Conservation (phyloP, 2,329 filamentous ascomycete genomes). For the Fusarium proliferatum region DNA sequence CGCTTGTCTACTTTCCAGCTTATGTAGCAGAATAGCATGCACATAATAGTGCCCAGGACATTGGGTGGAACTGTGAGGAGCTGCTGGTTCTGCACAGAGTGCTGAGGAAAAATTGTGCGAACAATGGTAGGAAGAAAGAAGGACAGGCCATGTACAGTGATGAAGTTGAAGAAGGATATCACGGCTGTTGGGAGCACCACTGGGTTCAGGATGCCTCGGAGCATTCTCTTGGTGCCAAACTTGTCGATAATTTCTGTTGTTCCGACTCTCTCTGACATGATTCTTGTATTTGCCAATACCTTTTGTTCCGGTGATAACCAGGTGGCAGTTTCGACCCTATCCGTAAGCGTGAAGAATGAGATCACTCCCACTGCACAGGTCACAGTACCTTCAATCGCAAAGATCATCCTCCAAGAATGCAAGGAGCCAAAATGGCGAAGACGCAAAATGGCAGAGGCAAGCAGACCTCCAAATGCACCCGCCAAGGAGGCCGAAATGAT, state of each 20-base stretch:
- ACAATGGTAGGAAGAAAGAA: not conserved
- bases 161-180: not conserved
- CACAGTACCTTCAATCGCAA: not conserved
- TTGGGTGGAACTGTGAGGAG: not conserved
- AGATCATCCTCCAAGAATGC: not conserved
- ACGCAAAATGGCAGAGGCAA: not conserved
- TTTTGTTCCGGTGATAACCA: not conserved
- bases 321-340: not conserved
- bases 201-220: not conserved
- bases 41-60: not conserved
- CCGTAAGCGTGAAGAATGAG: not conserved
- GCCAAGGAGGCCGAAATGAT: not conserved
- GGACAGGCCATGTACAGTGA: not conserved
- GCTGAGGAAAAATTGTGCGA: not conserved
- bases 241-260: not conserved
- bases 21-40: not conserved
- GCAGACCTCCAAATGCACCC: not conserved
- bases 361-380: not conserved
- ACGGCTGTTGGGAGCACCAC: not conserved
- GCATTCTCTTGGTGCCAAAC: not conserved
- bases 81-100: not conserved
- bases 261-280: not conserved
- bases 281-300: not conserved
- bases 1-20: not conserved
- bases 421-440: not conserved